Base-by-base conservation (phyloP, 192 early-diverging fungal species). In the Pilaira anomala region DNA sequence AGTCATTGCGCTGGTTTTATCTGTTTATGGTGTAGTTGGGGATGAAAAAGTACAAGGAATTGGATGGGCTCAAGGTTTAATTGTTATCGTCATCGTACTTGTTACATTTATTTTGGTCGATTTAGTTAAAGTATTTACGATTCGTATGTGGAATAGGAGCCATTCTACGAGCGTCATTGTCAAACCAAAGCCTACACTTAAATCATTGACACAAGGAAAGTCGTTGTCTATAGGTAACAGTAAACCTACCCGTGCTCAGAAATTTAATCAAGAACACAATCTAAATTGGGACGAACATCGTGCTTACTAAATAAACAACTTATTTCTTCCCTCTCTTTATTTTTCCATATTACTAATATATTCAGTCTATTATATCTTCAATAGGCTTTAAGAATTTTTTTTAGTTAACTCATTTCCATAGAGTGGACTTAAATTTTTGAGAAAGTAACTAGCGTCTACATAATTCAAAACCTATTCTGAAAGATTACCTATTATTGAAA, bases 1-100 rank as follows among this genome's bases (percentile, higher is more conserved):
- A 49, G 76, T 91, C 29, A 74, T 91, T 64, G 89, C 89, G 8
- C 63, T 85, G 46, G 55, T 85, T 39, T 72, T 81, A 52, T 78
- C 75, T 18, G 74, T 83, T 3, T 81, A 77, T 63, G 78, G 79
- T n/a, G 59, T 63, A 19, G 66, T 68, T 66, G 76, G 77, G 24
- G 63, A 48, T 64, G 66, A 28, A 0, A 57, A 24, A 22, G 62
- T 73, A n/a, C 60, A 62, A 48, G 66, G 65, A 2, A 79, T 83
- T 46, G 80, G 83, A 3, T 73, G 69, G 50, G 71, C 39, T 1
- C 78, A 82, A 74, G 82, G 76, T 7, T 25, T 85, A 8, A 50
- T 61, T 30, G 76, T 89, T 40, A 54, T 87, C 45, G 79, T 53
- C 22, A 66, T 88, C 50, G 87, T 85, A 14, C 63, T 83, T 33